These are phyloP conservation scores for Tricholoma flavovirens DNA, from an alignment of 768 basidiomycete genomes.

Conservation along the genomic window DNA sequence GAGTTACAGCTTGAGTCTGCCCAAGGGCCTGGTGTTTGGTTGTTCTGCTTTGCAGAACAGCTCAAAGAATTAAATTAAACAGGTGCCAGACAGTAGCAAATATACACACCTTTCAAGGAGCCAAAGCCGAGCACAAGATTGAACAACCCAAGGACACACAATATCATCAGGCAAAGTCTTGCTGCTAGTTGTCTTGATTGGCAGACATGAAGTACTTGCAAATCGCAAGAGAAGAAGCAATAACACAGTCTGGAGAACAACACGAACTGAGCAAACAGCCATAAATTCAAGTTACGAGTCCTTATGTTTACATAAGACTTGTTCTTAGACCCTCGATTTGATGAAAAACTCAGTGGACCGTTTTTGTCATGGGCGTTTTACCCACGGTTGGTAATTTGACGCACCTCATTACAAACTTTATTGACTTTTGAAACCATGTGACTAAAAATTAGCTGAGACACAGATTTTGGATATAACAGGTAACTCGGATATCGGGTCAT, in stretches of 20 bases:
- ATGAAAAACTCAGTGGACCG: no score
- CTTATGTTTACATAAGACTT: no score
- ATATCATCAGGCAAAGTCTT: not conserved
- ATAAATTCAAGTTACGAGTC: no score
- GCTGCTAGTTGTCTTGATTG: not conserved
- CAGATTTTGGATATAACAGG: no score
- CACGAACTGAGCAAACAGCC: not conserved
- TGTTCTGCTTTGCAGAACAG: not conserved
- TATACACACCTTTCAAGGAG: not conserved
- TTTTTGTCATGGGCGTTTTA: no score
- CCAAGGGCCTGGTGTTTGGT: not conserved
- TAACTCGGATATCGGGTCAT: no score
- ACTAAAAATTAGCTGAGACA: no score
- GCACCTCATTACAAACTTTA: no score
- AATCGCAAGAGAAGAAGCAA: not conserved
- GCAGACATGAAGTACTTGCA: not conserved
- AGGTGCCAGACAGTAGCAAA: not conserved
- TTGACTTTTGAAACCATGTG: no score
- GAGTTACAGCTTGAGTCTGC: not conserved
- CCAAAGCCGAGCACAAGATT: not conserved
- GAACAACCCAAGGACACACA: not conserved
- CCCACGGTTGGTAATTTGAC: no score
- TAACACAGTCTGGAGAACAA: not conserved
- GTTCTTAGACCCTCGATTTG: no score
- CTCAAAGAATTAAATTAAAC: not conserved